These are phyloP conservation scores for Apiospora hydei DNA, from an alignment of 2,329 filamentous ascomycete genomes.

Conservation along the genomic window DNA sequence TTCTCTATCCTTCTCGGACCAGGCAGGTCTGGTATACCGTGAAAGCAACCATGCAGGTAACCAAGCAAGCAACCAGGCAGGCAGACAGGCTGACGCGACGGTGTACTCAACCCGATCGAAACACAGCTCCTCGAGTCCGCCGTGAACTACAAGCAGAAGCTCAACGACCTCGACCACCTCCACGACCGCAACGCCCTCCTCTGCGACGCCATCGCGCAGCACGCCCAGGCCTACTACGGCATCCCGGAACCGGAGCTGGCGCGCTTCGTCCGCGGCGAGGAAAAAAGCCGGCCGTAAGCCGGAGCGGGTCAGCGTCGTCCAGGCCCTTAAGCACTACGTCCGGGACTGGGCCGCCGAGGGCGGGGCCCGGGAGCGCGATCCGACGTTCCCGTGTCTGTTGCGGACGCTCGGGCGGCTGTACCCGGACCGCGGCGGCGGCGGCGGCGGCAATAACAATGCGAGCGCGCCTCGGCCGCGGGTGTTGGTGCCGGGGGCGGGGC, in stretches of 20 bases:
- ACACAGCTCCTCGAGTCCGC: conserved; percentile 59
- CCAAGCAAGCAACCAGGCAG: neutral
- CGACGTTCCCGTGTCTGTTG: conserved; percentile 50
- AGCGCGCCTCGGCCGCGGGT: conserved; percentile 42
- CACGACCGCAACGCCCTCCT: conserved; percentile 54
- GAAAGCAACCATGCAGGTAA: no score
- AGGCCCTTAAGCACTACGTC: conserved; percentile 64
- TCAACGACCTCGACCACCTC: conserved; percentile 51
- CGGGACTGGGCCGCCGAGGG: conserved; percentile 60
- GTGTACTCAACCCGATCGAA: neutral
- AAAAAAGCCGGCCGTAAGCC: conserved; percentile 46
- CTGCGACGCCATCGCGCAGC: conserved; percentile 53
- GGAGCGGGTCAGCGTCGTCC: conserved; percentile 57
- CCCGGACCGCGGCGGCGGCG: conserved; percentile 32
- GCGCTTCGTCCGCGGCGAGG: conserved; percentile 47
- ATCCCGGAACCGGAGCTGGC: conserved; percentile 53
- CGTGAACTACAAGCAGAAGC: conserved; percentile 63
- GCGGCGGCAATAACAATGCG: neutral
- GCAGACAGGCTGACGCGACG: neutral
- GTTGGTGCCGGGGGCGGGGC: conserved; percentile 59
- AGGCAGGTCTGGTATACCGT: no score
- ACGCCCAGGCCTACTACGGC: conserved; percentile 55
- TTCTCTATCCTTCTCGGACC: neutral
- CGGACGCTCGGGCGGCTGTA: conserved; percentile 43
- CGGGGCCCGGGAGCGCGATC: conserved; percentile 54